Conservation (phyloP, 2,329 filamentous ascomycete genomes). For the Fusarium dimerum region DNA sequence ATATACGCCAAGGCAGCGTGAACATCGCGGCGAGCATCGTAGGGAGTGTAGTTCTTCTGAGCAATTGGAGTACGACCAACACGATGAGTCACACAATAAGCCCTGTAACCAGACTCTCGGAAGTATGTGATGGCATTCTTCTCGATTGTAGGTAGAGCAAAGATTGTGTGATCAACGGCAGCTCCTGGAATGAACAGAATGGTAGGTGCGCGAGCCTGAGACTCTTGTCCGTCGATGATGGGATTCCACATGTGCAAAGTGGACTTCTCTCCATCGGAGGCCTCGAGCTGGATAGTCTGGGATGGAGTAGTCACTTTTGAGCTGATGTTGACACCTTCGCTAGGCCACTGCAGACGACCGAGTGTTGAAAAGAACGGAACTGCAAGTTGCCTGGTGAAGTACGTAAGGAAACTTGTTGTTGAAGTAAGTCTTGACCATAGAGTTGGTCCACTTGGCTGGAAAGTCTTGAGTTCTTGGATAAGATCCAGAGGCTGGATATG, state of each 20-base stretch:
- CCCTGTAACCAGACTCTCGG: constrained; percentile 58
- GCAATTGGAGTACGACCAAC: constrained; percentile 56
- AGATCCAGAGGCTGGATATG: constrained; percentile 56
- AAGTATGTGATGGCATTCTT: constrained; percentile 66
- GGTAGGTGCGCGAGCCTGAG: neutral
- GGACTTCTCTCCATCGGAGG: constrained; percentile 54
- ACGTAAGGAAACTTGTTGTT: constrained; percentile 8
- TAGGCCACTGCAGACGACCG: constrained; percentile 19
- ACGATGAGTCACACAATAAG: constrained; percentile 59
- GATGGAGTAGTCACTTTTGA: constrained; percentile 32
- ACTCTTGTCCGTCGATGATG: constrained; percentile 26
- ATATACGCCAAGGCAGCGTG: constrained; percentile 56
- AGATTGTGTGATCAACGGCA: constrained; percentile 64
- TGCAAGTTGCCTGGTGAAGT: constrained; percentile 9
- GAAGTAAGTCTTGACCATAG: constrained; percentile 4
- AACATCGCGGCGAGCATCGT: constrained; percentile 60
- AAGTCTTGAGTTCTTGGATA: constrained; percentile 53
- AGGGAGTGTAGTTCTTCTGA: constrained; percentile 57
- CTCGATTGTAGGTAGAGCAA: constrained; percentile 60
- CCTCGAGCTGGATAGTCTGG: constrained; percentile 45
- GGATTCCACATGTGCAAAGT: constrained; percentile 60
- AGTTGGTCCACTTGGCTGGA: constrained; percentile 36
- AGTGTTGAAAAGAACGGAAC: constrained; percentile 21
- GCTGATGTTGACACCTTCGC: neutral
- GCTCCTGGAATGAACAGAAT: constrained; percentile 66